Evolutionary conservation across 116 monocot species (phyloP).

Genomic region (Zostera marina): DNA sequence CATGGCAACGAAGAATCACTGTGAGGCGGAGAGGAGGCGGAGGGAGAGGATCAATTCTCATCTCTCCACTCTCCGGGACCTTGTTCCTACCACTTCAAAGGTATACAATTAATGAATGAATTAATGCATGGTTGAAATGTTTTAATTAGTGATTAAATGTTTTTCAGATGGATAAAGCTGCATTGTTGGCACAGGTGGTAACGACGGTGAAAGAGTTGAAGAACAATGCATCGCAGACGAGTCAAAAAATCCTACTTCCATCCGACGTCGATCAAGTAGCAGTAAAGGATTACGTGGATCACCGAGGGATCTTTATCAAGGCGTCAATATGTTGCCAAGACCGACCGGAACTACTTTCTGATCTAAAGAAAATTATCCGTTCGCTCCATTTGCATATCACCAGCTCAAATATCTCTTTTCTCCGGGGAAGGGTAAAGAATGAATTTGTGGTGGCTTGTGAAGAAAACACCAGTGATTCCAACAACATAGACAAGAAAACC

Average conservation of each 20-base stretch:
- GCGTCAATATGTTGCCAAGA: constrained; percentile 68
- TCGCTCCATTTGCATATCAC: constrained; percentile 27
- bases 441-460: constrained; percentile 25
- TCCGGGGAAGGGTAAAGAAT: constrained; percentile 52
- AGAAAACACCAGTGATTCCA: neutral
- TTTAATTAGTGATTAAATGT: too few relatives aligned
- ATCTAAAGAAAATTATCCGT: constrained; percentile 34
- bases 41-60: constrained; percentile 68
- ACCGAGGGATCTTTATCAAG: constrained; percentile 16
- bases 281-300: constrained; percentile 29
- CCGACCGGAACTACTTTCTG: constrained; percentile 42
- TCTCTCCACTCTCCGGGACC: constrained; percentile 29
- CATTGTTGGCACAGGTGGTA: constrained; percentile 65
- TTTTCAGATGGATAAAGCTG: constrained; percentile 82
- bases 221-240: constrained; percentile 27
- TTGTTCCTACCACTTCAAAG: constrained; percentile 30
- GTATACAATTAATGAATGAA: too few relatives aligned
- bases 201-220: constrained; percentile 51
- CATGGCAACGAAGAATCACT: constrained; percentile 51
- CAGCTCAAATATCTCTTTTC: constrained; percentile 44
- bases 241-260: constrained; percentile 31
- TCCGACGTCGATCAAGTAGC: constrained; percentile 45
- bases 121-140: too few relatives aligned
- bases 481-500: constrained; percentile 4
- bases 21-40: constrained; percentile 63